phyloP scores from a whole-genome alignment of 352 stramenopile genomes.

The Phytopythium ostracodes region DNA sequence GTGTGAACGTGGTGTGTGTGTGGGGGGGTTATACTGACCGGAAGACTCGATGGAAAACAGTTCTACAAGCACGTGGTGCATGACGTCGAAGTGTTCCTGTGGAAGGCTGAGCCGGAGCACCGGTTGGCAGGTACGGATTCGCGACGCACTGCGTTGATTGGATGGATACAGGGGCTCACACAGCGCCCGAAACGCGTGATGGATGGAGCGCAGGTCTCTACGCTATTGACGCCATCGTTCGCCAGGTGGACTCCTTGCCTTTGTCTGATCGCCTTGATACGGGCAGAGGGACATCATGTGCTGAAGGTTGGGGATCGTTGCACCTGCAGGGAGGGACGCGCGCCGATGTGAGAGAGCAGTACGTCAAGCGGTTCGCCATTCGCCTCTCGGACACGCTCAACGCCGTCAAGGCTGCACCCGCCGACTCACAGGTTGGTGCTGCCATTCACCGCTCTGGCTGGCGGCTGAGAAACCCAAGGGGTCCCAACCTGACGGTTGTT shows the following conservation, averaged over 20 bases:
- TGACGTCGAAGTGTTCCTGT: constrained; percentile 81
- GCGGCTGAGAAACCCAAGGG: too few species aligned
- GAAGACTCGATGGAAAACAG: constrained; percentile 23
- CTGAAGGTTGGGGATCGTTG: not conserved
- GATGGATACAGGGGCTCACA: not conserved
- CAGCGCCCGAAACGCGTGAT: not conserved
- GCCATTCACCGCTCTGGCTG: too few species aligned
- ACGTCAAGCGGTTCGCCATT: constrained; percentile 76
- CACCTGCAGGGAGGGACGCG: not conserved
- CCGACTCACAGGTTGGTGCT: constrained; percentile 49
- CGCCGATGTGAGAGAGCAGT: constrained; percentile 51
- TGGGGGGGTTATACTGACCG: too few species aligned
- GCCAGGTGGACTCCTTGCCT: constrained; percentile 32
- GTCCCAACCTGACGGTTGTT: too few species aligned
- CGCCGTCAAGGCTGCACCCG: constrained; percentile 64
- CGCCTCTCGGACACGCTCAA: constrained; percentile 69
- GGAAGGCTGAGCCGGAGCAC: constrained; percentile 80
- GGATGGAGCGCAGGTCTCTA: constrained; percentile 43
- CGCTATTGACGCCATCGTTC: constrained; percentile 80
- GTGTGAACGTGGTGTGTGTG: too few species aligned
- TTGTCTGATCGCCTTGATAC: not conserved
- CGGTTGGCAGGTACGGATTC: constrained; percentile 78
- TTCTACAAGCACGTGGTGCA: constrained; percentile 88
- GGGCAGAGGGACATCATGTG: not conserved
- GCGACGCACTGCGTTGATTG: too few species aligned